Evolutionary conservation across 331 rosid genomes (phyloP).

Genomic region (Telfairia occidentalis): DNA sequence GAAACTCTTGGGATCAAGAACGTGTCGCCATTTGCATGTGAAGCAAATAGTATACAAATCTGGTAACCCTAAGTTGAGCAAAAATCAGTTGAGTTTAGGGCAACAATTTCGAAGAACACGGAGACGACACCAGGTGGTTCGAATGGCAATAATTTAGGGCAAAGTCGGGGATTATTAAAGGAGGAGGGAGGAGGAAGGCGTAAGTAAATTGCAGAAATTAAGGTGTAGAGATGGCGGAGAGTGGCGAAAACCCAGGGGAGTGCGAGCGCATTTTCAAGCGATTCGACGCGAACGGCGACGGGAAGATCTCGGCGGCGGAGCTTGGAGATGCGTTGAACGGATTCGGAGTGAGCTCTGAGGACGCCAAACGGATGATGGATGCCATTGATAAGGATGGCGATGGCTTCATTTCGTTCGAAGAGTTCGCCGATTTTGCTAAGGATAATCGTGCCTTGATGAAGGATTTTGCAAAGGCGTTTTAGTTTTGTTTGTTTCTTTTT

Average conservation of each 20-base stretch:
- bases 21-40: background rate
- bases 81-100: background rate
- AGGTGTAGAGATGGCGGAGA: slow-evolving; percentile 1
- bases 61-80: background rate
- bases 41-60: background rate
- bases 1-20: background rate
- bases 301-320: slow-evolving; percentile 49
- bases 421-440: slow-evolving; percentile 39
- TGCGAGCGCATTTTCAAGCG: slow-evolving; percentile 49
- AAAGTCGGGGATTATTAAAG: background rate
- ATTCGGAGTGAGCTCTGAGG: slow-evolving; percentile 41
- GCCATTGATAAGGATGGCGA: slow-evolving; percentile 57
- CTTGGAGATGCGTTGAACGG: slow-evolving; percentile 50
- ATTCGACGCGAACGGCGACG: slow-evolving; percentile 56
- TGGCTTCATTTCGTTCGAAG: slow-evolving; percentile 47
- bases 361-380: slow-evolving; percentile 52
- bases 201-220: too few species aligned
- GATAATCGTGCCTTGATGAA: slow-evolving; percentile 51
- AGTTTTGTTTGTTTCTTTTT: background rate
- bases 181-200: background rate
- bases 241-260: slow-evolving; percentile 2
- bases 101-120: background rate
- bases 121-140: background rate
- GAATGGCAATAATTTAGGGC: background rate
- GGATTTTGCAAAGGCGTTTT: slow-evolving; percentile 61